Evolutionary conservation across 148 eudicot genomes (phyloP).

Genomic region (Rhododendron ferrugineum): DNA sequence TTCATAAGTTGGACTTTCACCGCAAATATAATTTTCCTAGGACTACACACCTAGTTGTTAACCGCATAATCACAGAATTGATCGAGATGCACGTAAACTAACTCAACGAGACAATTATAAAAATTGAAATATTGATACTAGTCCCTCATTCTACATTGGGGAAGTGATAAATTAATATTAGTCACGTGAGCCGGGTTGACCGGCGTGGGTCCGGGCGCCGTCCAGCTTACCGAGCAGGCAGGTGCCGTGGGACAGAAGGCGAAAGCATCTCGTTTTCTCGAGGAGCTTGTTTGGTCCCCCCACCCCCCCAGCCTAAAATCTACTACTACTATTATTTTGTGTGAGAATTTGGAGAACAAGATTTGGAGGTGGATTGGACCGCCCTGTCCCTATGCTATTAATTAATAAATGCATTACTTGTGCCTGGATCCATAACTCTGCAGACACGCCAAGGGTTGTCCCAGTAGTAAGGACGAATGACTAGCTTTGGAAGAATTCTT

Average conservation of each 20-base stretch:
- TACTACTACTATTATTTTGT: no score
- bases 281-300: constrained; percentile 1
- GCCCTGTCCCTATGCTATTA: background rate
- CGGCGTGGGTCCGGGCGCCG: background rate
- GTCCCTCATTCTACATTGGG: no score
- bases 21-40: no score
- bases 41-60: no score
- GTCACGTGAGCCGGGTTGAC: background rate
- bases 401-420: background rate
- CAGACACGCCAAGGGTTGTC: background rate
- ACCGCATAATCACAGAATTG: background rate
- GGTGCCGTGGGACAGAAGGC: background rate
- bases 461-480: no score
- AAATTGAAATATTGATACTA: no score
- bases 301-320: background rate
- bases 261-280: background rate
- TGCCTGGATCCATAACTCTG: background rate
- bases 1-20: background rate
- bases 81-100: background rate
- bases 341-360: background rate
- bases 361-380: background rate
- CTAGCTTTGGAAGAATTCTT: no score
- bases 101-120: background rate
- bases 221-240: background rate
- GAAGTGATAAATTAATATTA: no score